These are phyloP conservation scores for Escovopsis sp. DNA, from an alignment of 2,329 filamentous ascomycete species.

Conservation along the genomic window DNA sequence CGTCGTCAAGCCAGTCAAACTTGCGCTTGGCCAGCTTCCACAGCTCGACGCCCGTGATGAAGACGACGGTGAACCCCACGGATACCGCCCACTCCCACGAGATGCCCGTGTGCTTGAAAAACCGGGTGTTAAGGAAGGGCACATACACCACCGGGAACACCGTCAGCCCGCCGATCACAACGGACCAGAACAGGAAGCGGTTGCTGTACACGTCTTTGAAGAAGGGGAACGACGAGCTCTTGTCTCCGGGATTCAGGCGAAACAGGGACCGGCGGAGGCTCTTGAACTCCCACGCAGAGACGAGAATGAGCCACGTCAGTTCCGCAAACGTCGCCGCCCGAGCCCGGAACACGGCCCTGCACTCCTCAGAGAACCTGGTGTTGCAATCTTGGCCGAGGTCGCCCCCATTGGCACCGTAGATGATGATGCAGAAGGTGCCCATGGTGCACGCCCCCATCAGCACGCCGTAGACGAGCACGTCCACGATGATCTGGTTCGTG, in stretches of 20 bases:
- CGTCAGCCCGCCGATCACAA: slow-evolving; percentile 43
- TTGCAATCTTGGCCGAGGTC: slow-evolving; percentile 50
- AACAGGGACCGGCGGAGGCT: slow-evolving; percentile 59
- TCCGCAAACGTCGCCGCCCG: slow-evolving; percentile 60
- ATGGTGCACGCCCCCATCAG: slow-evolving; percentile 61
- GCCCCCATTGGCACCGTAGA: slow-evolving; percentile 41
- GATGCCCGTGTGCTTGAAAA: slow-evolving; percentile 60
- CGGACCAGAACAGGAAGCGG: slow-evolving; percentile 55
- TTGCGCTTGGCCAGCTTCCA: slow-evolving; percentile 58
- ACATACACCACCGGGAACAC: slow-evolving; percentile 61
- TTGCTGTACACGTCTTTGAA: slow-evolving; percentile 54
- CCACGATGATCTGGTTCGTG: slow-evolving; percentile 60
- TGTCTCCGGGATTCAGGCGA: slow-evolving; percentile 42
- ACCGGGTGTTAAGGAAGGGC: slow-evolving; percentile 50
- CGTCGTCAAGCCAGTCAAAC: slow-evolving; percentile 36
- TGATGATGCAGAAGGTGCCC: slow-evolving; percentile 49
- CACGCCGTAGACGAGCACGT: slow-evolving; percentile 66
- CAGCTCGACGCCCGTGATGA: slow-evolving; percentile 50
- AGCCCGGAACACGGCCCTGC: slow-evolving; percentile 50
- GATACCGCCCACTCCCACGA: slow-evolving; percentile 64
- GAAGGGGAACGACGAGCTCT: slow-evolving; percentile 33
- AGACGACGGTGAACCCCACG: slow-evolving; percentile 47
- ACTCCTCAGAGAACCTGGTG: slow-evolving; percentile 38
- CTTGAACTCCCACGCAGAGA: slow-evolving; percentile 69
- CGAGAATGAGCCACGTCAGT: slow-evolving; percentile 58